phyloP scores from a whole-genome alignment of 352 stramenopile species.

The Pythium rishiriense region DNA sequence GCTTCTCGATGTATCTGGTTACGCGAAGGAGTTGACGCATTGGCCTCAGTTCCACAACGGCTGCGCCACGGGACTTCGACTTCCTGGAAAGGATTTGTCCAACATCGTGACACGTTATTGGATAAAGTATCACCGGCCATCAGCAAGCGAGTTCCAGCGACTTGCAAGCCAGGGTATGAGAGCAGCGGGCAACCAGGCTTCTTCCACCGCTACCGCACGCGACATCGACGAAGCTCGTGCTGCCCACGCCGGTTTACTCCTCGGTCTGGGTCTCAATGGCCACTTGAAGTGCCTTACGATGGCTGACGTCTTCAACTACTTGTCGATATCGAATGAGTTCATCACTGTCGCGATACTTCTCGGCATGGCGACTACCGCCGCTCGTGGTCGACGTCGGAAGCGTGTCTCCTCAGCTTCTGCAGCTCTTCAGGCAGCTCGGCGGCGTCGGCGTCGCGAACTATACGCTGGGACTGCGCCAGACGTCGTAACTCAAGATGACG shows the following conservation, averaged over 20 bases:
- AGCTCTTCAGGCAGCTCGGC: slow-evolving; percentile 13
- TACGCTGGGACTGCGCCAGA: slow-evolving; percentile 9
- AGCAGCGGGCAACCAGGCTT: slow-evolving; percentile 14
- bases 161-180: neutral
- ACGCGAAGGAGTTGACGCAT: slow-evolving; percentile 89
- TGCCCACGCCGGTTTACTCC: slow-evolving; percentile 93
- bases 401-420: slow-evolving; percentile 18
- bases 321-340: slow-evolving; percentile 95
- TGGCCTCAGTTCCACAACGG: slow-evolving; percentile 99
- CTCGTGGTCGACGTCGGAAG: slow-evolving; percentile 76
- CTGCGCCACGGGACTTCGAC: slow-evolving; percentile 92
- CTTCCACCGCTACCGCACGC: slow-evolving; percentile 27
- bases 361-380: slow-evolving; percentile 95
- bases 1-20: slow-evolving; percentile 89
- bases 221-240: slow-evolving; percentile 83
- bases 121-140: slow-evolving; percentile 97
- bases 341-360: slow-evolving; percentile 97
- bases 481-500: slow-evolving; percentile 25
- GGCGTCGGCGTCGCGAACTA: slow-evolving; percentile 8
- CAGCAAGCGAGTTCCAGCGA: slow-evolving; percentile 36
- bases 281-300: slow-evolving; percentile 95
- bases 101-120: slow-evolving; percentile 94
- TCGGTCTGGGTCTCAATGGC: slow-evolving; percentile 93
- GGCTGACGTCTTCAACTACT: slow-evolving; percentile 98
- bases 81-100: slow-evolving; percentile 70